These are phyloP conservation scores for Mastigamoeba balamuthi DNA, from an alignment of 78 protist species.

Conservation along the genomic window DNA sequence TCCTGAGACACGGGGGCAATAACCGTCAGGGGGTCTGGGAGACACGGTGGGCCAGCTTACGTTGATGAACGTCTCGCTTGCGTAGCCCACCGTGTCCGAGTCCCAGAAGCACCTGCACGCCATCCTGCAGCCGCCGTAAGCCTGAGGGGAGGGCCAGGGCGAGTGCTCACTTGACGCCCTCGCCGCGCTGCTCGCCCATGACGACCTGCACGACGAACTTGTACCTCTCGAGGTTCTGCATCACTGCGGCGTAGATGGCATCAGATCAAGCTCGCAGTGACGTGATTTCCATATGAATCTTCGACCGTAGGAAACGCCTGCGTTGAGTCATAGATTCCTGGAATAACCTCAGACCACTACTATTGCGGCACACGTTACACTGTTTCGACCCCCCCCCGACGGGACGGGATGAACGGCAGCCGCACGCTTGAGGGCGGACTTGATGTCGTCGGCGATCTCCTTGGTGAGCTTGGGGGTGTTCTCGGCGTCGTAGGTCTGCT, in stretches of 20 bases:
- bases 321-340: too few relatives aligned
- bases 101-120: constrained; percentile 49
- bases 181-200: constrained; percentile 36
- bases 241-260: too few relatives aligned
- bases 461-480: background rate
- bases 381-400: too few relatives aligned
- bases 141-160: background rate
- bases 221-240: constrained; percentile 13
- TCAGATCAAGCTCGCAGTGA: too few relatives aligned
- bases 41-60: background rate
- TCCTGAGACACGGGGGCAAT: background rate
- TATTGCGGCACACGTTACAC: too few relatives aligned
- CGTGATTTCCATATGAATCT: too few relatives aligned
- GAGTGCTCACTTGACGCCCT: constrained; percentile 16
- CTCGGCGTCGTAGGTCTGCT: constrained; percentile 9
- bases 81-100: constrained; percentile 22
- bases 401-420: too few relatives aligned
- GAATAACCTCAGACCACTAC: too few relatives aligned
- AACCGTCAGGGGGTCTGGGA: background rate
- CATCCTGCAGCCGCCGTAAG: background rate
- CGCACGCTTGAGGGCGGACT: background rate
- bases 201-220: constrained; percentile 24
- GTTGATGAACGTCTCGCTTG: constrained; percentile 4
- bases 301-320: too few relatives aligned
- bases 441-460: constrained; percentile 27